These are phyloP conservation scores for Papiliotrema flavescens DNA, from an alignment of 1,284 basidiomycete genomes.

Conservation along the genomic window DNA sequence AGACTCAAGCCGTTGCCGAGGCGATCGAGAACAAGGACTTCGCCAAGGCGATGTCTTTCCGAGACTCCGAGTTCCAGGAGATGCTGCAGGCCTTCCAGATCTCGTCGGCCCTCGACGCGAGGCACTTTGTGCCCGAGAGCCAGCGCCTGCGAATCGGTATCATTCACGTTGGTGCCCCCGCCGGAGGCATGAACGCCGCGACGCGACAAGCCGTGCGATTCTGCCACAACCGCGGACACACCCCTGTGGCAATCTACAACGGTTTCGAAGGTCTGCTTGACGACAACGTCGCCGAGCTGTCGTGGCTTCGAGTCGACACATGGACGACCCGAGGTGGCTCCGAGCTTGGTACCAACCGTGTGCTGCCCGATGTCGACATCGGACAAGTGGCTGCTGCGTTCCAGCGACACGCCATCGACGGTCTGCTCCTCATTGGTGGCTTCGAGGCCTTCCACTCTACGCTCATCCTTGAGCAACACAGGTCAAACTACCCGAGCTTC, in stretches of 20 bases:
- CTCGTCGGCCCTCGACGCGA: constrained; percentile 63
- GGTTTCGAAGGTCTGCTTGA: constrained; percentile 92
- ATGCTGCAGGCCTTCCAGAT: constrained; percentile 77
- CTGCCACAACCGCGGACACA: constrained; percentile 88
- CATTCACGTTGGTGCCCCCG: constrained; percentile 93
- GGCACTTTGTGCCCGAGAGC: constrained; percentile 60
- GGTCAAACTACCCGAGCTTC: constrained; percentile 82
- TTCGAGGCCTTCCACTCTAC: constrained; percentile 90
- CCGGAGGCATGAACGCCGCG: constrained; percentile 98
- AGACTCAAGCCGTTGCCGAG: constrained; percentile 78
- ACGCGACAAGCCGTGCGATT: constrained; percentile 91
- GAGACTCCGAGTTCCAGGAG: constrained; percentile 90
- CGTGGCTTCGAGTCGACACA: constrained; percentile 96
- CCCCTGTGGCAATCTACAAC: constrained; percentile 85
- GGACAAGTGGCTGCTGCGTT: constrained; percentile 84
- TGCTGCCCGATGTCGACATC: constrained; percentile 77
- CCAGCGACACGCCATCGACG: constrained; percentile 80
- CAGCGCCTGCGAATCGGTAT: constrained; percentile 83
- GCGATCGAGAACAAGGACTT: constrained; percentile 85
- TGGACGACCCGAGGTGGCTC: constrained; percentile 98
- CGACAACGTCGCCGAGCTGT: constrained; percentile 76
- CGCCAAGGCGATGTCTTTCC: constrained; percentile 75
- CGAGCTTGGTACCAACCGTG: constrained; percentile 94
- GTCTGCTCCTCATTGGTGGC: constrained; percentile 85
- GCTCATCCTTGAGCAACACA: constrained; percentile 70